phyloP scores from a whole-genome alignment of 768 basidiomycete genomes.

The Termitomyces bulborhizus region DNA sequence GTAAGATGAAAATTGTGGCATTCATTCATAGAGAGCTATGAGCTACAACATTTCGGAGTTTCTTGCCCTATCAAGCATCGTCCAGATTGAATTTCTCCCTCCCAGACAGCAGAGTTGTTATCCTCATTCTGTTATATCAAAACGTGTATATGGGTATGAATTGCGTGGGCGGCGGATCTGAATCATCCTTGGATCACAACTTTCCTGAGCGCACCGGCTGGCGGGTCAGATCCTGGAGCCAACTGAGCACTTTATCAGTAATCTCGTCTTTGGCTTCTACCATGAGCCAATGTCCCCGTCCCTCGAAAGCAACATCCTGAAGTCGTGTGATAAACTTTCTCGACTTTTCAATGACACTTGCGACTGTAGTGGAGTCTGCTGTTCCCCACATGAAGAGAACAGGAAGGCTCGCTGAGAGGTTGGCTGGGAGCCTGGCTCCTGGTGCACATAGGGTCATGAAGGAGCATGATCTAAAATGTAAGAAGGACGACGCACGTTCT shows the following conservation, averaged over 20 bases:
- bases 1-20: neutral
- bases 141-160: neutral
- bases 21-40: no score
- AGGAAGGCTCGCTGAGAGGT: conserved; percentile 43
- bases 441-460: neutral
- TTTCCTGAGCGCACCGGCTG: conserved; percentile 10
- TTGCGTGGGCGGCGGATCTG: neutral
- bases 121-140: neutral
- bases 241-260: conserved; percentile 38
- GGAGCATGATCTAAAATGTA: neutral
- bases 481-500: conserved; percentile 22
- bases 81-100: no score
- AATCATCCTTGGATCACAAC: conserved; percentile 7
- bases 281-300: conserved; percentile 66
- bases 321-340: conserved; percentile 45
- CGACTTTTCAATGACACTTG: conserved; percentile 33
- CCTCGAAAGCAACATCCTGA: conserved; percentile 47
- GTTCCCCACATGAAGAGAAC: conserved; percentile 60
- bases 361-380: conserved; percentile 41
- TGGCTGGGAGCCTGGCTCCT: conserved; percentile 39
- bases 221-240: conserved; percentile 33
- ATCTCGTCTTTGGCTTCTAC: conserved; percentile 53
- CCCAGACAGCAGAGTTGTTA: no score
- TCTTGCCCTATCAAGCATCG: neutral
- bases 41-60: no score